Conservation (phyloP, 257 asterid species). For the Solanum chaucha region DNA sequence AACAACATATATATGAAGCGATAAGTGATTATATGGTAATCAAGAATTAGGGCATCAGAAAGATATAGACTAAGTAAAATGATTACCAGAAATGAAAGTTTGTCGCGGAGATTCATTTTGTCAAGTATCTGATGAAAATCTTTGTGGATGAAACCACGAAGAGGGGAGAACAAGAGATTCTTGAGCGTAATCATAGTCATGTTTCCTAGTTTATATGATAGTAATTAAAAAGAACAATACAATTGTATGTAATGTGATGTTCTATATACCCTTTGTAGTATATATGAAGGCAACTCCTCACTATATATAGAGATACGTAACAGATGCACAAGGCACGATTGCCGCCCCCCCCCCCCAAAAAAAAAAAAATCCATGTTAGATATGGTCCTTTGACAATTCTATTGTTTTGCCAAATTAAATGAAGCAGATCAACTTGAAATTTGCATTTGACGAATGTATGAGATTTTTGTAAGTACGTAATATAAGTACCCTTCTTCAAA, state of each 20-base stretch:
- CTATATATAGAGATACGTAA: background rate
- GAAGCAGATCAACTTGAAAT: background rate
- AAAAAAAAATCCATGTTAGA: background rate
- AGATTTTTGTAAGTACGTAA: no score
- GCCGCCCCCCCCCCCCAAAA: no score
- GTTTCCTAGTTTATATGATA: background rate
- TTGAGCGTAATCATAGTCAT: slow-evolving; percentile 10
- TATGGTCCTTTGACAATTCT: background rate
- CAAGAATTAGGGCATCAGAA: no score
- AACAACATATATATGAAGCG: no score
- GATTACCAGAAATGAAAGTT: slow-evolving; percentile 38
- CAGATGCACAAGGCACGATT: background rate
- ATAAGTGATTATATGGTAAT: no score
- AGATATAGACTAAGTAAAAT: background rate
- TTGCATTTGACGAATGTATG: background rate
- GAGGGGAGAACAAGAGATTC: slow-evolving; percentile 25
- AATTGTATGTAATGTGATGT: background rate
- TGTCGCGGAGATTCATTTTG: slow-evolving; percentile 34
- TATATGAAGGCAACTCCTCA: background rate
- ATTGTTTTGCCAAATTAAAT: background rate
- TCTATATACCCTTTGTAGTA: background rate
- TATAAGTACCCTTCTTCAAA: no score
- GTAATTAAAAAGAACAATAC: background rate
- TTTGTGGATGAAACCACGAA: slow-evolving; percentile 25
- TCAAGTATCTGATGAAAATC: slow-evolving; percentile 34